phyloP scores from a whole-genome alignment of 257 asterid genomes.

The Mitragyna speciosa region DNA sequence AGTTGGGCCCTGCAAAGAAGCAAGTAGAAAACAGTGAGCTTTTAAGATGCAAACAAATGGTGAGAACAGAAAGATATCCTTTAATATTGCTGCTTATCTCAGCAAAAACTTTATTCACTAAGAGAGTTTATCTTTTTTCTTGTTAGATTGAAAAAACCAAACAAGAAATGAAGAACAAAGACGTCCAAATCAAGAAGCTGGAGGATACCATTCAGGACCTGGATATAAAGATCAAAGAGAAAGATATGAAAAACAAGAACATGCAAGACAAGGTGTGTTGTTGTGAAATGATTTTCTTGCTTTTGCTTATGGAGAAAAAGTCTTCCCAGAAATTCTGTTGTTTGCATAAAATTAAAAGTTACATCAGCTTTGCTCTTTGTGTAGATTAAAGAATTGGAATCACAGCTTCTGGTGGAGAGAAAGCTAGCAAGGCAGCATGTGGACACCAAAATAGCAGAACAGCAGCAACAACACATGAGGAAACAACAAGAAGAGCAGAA shows the following conservation, averaged over 20 bases:
- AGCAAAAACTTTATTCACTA: not conserved
- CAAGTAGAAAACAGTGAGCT: conserved; percentile 81
- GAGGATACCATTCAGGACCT: conserved; percentile 86
- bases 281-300: not conserved
- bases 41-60: conserved; percentile 82
- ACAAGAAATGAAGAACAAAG: conserved; percentile 81
- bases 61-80: conserved; percentile 24
- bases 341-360: not conserved
- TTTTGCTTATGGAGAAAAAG: not conserved
- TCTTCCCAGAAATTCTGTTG: not conserved
- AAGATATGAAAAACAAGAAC: conserved; percentile 65
- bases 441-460: conserved; percentile 74
- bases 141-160: conserved; percentile 72
- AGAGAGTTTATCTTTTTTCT: conserved; percentile 5
- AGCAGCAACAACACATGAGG: conserved; percentile 38
- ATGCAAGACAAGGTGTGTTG: conserved; percentile 84
- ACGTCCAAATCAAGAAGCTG: conserved; percentile 68
- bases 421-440: conserved; percentile 88
- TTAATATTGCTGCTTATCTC: not conserved
- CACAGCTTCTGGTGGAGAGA: conserved; percentile 83
- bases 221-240: conserved; percentile 75
- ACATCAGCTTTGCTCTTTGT: not conserved
- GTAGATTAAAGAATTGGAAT: conserved; percentile 93
- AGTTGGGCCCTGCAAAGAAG: conserved; percentile 93
- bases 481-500: conserved; percentile 56